These are phyloP conservation scores for Passiflora organensis DNA, from an alignment of 345 rosid species.

Conservation along the genomic window DNA sequence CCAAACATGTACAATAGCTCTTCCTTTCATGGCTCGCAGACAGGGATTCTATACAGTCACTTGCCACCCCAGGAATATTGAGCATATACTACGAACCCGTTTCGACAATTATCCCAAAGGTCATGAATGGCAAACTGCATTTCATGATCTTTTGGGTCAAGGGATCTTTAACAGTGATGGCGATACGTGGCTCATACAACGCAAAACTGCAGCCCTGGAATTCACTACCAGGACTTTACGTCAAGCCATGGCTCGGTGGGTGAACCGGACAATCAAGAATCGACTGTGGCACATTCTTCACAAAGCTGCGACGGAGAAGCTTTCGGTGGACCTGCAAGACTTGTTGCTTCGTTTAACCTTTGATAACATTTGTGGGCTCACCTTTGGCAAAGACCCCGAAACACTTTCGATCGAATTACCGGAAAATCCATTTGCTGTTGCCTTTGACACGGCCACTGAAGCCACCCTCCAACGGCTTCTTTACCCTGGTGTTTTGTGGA, in stretches of 20 bases:
- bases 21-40: conserved; percentile 63
- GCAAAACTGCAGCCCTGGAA: conserved; percentile 88
- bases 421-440: conserved; percentile 62
- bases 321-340: conserved; percentile 70
- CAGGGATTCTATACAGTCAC: conserved; percentile 88
- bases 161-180: conserved; percentile 93
- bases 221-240: conserved; percentile 78
- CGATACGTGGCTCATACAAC: conserved; percentile 85
- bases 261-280: conserved; percentile 72
- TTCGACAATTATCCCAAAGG: conserved; percentile 95
- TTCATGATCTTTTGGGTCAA: conserved; percentile 79
- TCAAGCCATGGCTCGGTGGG: conserved; percentile 97
- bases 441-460: conserved; percentile 82
- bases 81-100: conserved; percentile 68
- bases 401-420: conserved; percentile 66
- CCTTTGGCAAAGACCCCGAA: conserved; percentile 86
- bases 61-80: conserved; percentile 82
- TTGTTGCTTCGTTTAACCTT: conserved; percentile 80
- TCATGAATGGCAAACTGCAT: conserved; percentile 67
- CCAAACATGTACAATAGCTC: conserved; percentile 65
- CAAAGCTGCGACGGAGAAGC: conserved; percentile 35
- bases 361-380: conserved; percentile 84
- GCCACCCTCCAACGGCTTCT: conserved; percentile 76
- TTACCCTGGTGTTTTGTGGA: conserved; percentile 69
- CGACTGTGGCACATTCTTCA: conserved; percentile 75